Evolutionary conservation across 2,329 filamentous ascomycete genomes (phyloP).

Genomic region (Aspergillus clavatus): DNA sequence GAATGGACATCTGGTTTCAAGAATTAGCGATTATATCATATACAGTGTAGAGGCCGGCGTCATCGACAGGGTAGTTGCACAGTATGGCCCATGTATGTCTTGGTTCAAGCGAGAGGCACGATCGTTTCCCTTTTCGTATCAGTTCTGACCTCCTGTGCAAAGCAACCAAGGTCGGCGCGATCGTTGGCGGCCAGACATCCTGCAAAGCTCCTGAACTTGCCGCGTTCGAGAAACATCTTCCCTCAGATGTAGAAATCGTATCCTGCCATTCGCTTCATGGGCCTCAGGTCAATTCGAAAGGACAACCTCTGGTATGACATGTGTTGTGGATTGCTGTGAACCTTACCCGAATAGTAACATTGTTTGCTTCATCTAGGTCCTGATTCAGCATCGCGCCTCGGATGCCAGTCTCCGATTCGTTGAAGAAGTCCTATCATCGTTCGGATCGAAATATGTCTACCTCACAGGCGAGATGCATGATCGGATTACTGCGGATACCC

Average conservation of each 20-base stretch:
- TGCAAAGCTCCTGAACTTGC: slow-evolving; percentile 96
- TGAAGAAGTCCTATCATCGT: slow-evolving; percentile 73
- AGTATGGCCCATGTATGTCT: slow-evolving; percentile 84
- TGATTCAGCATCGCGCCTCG: slow-evolving; percentile 89
- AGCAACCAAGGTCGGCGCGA: slow-evolving; percentile 93
- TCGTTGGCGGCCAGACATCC: slow-evolving; percentile 95
- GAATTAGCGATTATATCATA: slow-evolving; percentile 96
- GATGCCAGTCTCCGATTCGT: slow-evolving; percentile 72
- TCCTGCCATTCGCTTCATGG: slow-evolving; percentile 97
- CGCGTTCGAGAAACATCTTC: slow-evolving; percentile 86
- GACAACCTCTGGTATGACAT: slow-evolving; percentile 72
- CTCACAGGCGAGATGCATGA: slow-evolving; percentile 86
- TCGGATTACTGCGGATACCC: slow-evolving; percentile 95
- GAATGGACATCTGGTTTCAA: slow-evolving; percentile 93
- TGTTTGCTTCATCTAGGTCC: slow-evolving; percentile 48
- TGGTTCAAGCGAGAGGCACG: slow-evolving; percentile 9
- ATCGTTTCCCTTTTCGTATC: slow-evolving; percentile 12
- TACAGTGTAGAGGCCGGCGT: slow-evolving; percentile 95
- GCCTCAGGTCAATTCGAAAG: slow-evolving; percentile 78
- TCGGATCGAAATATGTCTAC: slow-evolving; percentile 80
- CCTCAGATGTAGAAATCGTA: slow-evolving; percentile 82
- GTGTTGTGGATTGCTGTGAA: slow-evolving; percentile 11
- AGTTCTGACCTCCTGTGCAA: slow-evolving; percentile 19
- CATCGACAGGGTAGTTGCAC: slow-evolving; percentile 79
- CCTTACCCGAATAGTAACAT: slow-evolving; percentile 12